These are phyloP conservation scores for Coniophora puteana DNA, from an alignment of 1,284 basidiomycete species.

Conservation along the genomic window DNA sequence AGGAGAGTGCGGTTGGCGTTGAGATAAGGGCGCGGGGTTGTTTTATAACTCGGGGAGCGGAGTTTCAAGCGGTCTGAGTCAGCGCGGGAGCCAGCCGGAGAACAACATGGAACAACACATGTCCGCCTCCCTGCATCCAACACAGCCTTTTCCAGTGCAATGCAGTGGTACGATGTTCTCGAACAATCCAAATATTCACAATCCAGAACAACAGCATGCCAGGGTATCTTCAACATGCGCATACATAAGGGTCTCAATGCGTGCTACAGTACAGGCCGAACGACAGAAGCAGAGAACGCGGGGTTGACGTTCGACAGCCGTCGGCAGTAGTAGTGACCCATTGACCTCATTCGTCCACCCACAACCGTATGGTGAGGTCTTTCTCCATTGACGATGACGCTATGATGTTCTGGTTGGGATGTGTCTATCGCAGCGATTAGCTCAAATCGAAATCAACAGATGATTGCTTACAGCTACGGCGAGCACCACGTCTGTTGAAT, in stretches of 20 bases:
- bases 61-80: too few species aligned
- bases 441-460: slow-evolving; percentile 3
- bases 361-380: slow-evolving; percentile 76
- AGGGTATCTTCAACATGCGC: too few species aligned
- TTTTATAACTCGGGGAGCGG: slow-evolving; percentile 23
- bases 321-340: background rate
- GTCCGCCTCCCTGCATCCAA: too few species aligned
- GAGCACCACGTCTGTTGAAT: slow-evolving; percentile 61
- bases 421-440: slow-evolving; percentile 44
- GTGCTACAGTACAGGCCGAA: too few species aligned
- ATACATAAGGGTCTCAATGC: too few species aligned
- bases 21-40: slow-evolving; percentile 1
- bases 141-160: too few species aligned
- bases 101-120: too few species aligned
- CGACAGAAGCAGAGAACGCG: too few species aligned
- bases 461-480: slow-evolving; percentile 59
- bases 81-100: too few species aligned
- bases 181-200: too few species aligned
- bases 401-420: slow-evolving; percentile 69
- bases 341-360: slow-evolving; percentile 51
- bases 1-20: slow-evolving; percentile 35
- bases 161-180: background rate
- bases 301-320: too few species aligned
- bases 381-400: slow-evolving; percentile 85
- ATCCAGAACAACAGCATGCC: too few species aligned